A percentile compares a stretch with the other conserved stretches of the same genome.
Conservation (phyloP, 495 filamentous ascomycete genomes). For the Ramalina peruviana region DNA sequence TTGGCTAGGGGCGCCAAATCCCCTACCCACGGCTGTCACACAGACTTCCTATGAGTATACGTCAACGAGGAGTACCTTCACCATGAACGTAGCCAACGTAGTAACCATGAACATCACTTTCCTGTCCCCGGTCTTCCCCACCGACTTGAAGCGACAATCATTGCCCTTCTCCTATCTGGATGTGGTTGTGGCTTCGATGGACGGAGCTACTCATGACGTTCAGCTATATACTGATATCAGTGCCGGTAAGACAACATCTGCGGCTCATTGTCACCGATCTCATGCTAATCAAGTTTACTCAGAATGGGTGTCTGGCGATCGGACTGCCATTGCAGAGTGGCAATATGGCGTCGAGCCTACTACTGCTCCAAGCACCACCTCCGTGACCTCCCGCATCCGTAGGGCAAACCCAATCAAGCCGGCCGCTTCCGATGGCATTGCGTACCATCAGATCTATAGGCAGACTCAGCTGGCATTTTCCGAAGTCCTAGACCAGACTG, state of each 20-base stretch:
- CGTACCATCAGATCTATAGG: slow-evolving; percentile 41
- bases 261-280: background rate
- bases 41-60: slow-evolving; percentile 44
- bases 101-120: slow-evolving; percentile 43
- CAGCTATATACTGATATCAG: slow-evolving; percentile 48
- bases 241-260: slow-evolving; percentile 31
- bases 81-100: slow-evolving; percentile 31
- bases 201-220: slow-evolving; percentile 39
- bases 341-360: slow-evolving; percentile 30
- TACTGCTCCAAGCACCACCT: background rate
- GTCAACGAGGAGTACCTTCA: slow-evolving; percentile 44
- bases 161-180: slow-evolving; percentile 42
- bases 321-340: slow-evolving; percentile 36
- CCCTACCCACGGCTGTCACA: slow-evolving; percentile 26
- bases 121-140: slow-evolving; percentile 41
- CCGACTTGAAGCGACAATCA: slow-evolving; percentile 40
- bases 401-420: no score
- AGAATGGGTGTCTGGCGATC: slow-evolving; percentile 48
- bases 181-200: slow-evolving; percentile 36
- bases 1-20: slow-evolving; percentile 38
- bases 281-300: slow-evolving; percentile 7
- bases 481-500: slow-evolving; percentile 36
- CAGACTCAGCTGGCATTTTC: slow-evolving; percentile 39
- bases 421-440: slow-evolving; percentile 19
- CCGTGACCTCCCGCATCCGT: no score